These are phyloP conservation scores for Crithidia sp. DNA, from an alignment of 208 protist species.

Conservation along the genomic window DNA sequence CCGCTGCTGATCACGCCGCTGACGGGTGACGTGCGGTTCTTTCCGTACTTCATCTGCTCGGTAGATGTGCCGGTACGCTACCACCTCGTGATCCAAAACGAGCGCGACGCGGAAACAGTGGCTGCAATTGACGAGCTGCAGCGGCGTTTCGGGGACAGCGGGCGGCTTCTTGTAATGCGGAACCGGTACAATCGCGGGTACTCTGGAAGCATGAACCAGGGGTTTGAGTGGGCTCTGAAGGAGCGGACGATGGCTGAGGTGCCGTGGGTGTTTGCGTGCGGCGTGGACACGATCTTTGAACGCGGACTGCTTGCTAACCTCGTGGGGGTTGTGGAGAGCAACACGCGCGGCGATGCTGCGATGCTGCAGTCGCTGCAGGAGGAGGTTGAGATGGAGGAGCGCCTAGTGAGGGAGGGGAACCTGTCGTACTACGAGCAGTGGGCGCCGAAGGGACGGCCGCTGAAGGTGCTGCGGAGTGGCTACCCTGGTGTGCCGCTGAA, in stretches of 20 bases:
- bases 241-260: conserved; percentile 31
- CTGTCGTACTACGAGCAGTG: conserved; percentile 36
- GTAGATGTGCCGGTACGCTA: conserved; percentile 47
- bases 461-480: conserved; percentile 42
- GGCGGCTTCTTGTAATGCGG: conserved; percentile 36
- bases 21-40: conserved; percentile 39
- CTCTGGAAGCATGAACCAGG: conserved; percentile 43
- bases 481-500: conserved; percentile 34
- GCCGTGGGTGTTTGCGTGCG: conserved; percentile 43
- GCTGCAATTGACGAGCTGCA: conserved; percentile 33
- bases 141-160: conserved; percentile 35
- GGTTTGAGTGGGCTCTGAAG: conserved; percentile 34
- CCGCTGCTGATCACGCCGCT: conserved; percentile 50
- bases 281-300: conserved; percentile 46
- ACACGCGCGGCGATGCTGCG: conserved; percentile 28
- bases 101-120: conserved; percentile 24
- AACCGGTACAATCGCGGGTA: conserved; percentile 47
- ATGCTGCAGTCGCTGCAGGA: conserved; percentile 31
- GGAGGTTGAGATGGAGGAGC: conserved; percentile 43
- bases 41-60: conserved; percentile 42
- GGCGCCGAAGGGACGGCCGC: conserved; percentile 32
- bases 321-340: conserved; percentile 15
- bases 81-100: conserved; percentile 47
- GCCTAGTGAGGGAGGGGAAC: conserved; percentile 19
- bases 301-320: conserved; percentile 29